phyloP scores from a whole-genome alignment of 192 early-diverging fungal species.

The Backusella luteola region DNA sequence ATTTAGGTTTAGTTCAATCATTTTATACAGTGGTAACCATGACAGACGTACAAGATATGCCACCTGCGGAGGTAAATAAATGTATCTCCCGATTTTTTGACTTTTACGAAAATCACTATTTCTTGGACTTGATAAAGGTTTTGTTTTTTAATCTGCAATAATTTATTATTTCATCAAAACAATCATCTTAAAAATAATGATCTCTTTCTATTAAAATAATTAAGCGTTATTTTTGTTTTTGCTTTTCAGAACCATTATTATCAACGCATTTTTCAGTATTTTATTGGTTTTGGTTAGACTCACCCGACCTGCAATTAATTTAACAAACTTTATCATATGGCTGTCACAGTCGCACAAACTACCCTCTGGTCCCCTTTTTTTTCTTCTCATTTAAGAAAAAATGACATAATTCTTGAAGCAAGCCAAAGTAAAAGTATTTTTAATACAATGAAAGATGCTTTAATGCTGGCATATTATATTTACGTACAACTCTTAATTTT shows the following conservation, averaged over 20 bases:
- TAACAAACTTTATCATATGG: constrained; percentile 2
- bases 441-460: neutral
- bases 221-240: neutral
- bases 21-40: too few species aligned
- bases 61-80: neutral
- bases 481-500: neutral
- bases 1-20: too few species aligned
- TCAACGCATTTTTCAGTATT: neutral
- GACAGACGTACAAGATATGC: neutral
- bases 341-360: neutral
- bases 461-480: neutral
- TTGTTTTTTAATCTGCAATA: too few species aligned
- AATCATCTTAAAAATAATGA: too few species aligned
- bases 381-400: neutral
- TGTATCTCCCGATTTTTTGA: neutral
- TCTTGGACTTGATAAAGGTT: too few species aligned
- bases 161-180: too few species aligned
- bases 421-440: neutral
- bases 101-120: too few species aligned
- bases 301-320: neutral
- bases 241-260: neutral
- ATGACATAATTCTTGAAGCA: neutral
- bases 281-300: neutral
- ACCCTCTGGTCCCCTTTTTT: neutral
- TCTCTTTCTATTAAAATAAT: too few species aligned